phyloP scores from a whole-genome alignment of 371 early-diverging fungal genomes.

The Conidiobolus incongruus region DNA sequence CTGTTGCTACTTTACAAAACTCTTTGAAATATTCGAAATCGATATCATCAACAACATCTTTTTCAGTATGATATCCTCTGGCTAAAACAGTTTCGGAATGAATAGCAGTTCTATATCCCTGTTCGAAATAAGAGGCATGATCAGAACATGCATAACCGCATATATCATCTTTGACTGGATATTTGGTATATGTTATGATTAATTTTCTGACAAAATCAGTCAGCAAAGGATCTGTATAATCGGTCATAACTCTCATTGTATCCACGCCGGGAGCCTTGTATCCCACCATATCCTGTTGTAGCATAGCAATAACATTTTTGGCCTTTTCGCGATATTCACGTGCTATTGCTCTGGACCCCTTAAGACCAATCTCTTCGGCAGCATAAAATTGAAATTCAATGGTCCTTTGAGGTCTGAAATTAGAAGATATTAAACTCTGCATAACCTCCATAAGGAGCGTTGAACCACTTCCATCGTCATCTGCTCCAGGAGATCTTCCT shows the following conservation, averaged over 20 bases:
- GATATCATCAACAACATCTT: slow-evolving; percentile 43
- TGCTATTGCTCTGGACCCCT: slow-evolving; percentile 81
- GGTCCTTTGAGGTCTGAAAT: slow-evolving; percentile 57
- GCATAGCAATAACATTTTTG: slow-evolving; percentile 41
- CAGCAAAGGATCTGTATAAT: slow-evolving; percentile 43
- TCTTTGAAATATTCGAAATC: slow-evolving; percentile 62
- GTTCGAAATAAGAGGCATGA: slow-evolving; percentile 74
- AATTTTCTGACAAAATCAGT: slow-evolving; percentile 31
- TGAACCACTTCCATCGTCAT: slow-evolving; percentile 82
- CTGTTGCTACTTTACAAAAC: slow-evolving; percentile 58
- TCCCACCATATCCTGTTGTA: slow-evolving; percentile 66
- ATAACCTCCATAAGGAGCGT: slow-evolving; percentile 72
- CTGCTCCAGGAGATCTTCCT: slow-evolving; percentile 60
- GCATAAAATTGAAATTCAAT: slow-evolving; percentile 94
- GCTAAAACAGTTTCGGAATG: slow-evolving; percentile 38
- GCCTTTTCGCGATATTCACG: slow-evolving; percentile 27
- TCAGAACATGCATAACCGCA: slow-evolving; percentile 64
- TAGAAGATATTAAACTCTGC: slow-evolving; percentile 36
- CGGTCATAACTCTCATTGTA: slow-evolving; percentile 55
- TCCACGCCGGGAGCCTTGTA: slow-evolving; percentile 37
- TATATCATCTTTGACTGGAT: slow-evolving; percentile 5
- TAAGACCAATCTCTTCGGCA: slow-evolving; percentile 67
- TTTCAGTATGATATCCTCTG: slow-evolving; percentile 41
- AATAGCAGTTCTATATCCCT: slow-evolving; percentile 59
- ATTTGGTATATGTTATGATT: slow-evolving; percentile 11